phyloP scores from a whole-genome alignment of 495 filamentous ascomycete species.

The Alectoria sarmentosa region DNA sequence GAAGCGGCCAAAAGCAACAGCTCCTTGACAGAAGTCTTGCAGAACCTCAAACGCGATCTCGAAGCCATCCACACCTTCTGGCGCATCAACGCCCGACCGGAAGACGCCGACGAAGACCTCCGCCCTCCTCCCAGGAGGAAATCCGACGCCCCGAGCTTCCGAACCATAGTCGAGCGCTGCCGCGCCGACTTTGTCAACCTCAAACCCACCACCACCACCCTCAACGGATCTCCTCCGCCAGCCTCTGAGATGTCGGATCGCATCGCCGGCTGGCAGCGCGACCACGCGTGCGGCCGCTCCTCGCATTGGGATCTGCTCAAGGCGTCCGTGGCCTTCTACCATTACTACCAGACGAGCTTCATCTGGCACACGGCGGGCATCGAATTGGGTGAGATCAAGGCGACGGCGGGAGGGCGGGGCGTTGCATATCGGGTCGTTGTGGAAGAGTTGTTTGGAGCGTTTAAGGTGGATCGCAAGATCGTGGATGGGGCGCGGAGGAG shows the following conservation, averaged over 20 bases:
- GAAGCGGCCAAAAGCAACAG: conserved; percentile 29
- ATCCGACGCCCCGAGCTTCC: conserved; percentile 17
- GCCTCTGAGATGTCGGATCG: conserved; percentile 22
- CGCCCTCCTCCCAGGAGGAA: conserved; percentile 20
- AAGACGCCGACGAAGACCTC: conserved; percentile 23
- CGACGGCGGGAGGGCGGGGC: conserved; percentile 23
- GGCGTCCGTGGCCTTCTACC: conserved; percentile 54
- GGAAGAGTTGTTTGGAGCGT: conserved; percentile 12
- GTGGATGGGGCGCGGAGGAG: conserved; percentile 16
- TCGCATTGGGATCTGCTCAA: conserved; percentile 51
- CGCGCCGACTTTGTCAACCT: conserved; percentile 26
- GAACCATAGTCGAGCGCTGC: conserved; percentile 15
- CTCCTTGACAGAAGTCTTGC: conserved; percentile 27
- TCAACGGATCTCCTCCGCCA: conserved; percentile 6
- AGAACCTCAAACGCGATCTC: conserved; percentile 22
- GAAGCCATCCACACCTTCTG: conserved; percentile 18
- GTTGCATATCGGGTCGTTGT: conserved; percentile 13
- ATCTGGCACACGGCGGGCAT: conserved; percentile 59
- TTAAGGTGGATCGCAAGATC: conserved; percentile 19
- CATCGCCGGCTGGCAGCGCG: conserved; percentile 40
- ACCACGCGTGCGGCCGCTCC: conserved; percentile 34
- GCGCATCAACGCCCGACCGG: conserved; percentile 13
- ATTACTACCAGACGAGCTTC: conserved; percentile 38
- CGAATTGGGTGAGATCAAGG: conserved; percentile 59
- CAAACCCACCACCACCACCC: conserved; percentile 33